phyloP scores from a whole-genome alignment of 495 filamentous ascomycete genomes.

The Symbiotaphrina buchneri region DNA sequence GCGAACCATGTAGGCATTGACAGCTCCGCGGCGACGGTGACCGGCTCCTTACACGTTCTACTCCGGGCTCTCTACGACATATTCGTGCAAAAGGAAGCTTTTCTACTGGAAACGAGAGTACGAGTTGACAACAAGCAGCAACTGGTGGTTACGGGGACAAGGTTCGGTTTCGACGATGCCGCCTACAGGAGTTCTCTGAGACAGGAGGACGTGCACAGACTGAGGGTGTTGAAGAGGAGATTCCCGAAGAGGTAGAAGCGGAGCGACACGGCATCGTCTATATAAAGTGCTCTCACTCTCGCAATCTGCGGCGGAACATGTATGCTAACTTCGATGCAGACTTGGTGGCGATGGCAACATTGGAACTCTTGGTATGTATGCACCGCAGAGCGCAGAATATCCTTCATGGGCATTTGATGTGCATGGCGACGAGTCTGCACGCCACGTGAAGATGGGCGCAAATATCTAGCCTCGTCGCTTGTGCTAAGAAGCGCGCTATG shows the following conservation, averaged over 20 bases:
- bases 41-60: too few species aligned
- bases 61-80: too few species aligned
- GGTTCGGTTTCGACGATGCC: constrained; percentile 60
- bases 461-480: too few species aligned
- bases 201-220: constrained; percentile 36
- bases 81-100: constrained; percentile 47
- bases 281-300: constrained; percentile 21
- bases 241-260: constrained; percentile 37
- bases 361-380: constrained; percentile 45
- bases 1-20: constrained; percentile 28
- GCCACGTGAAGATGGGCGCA: too few species aligned
- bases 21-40: too few species aligned
- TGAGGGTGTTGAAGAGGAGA: constrained; percentile 25
- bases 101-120: constrained; percentile 29
- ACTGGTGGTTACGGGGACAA: constrained; percentile 24
- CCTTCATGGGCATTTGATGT: too few species aligned
- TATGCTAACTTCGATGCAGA: constrained; percentile 10
- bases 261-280: constrained; percentile 57
- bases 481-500: too few species aligned
- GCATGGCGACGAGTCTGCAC: too few species aligned
- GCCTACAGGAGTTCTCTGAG: constrained; percentile 41
- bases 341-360: constrained; percentile 28
- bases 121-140: constrained; percentile 15
- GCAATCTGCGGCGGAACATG: neutral
- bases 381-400: too few species aligned